Evolutionary conservation across 1,284 basidiomycete genomes (phyloP).

Genomic region (Retiboletus fuscus): DNA sequence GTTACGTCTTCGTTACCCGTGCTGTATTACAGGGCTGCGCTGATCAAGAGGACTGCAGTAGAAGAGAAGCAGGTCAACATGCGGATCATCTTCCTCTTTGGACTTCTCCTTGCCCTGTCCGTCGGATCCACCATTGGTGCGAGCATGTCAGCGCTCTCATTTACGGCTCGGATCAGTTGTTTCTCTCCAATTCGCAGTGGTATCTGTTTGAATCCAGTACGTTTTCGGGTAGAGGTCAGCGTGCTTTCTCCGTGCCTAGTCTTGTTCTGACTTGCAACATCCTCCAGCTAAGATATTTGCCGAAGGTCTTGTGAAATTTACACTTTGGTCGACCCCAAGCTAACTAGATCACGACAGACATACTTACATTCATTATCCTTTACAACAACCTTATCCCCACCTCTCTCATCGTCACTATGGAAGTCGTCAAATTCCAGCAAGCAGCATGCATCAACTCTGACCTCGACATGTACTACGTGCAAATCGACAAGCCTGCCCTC

Average conservation of each 20-base stretch:
- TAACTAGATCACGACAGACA: constrained; percentile 65
- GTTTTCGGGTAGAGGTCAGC: constrained; percentile 70
- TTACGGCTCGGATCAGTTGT: constrained; percentile 65
- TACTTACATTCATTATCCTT: constrained; percentile 97
- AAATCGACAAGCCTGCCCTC: constrained; percentile 94
- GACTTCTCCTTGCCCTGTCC: constrained; percentile 87
- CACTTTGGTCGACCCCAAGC: neutral
- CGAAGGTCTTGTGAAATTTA: constrained; percentile 65
- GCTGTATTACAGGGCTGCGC: constrained; percentile 76
- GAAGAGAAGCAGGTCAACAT: constrained; percentile 95
- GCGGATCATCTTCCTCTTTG: constrained; percentile 97
- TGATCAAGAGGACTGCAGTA: constrained; percentile 96
- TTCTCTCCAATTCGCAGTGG: constrained; percentile 87
- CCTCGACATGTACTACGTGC: constrained; percentile 95
- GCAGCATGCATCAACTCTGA: constrained; percentile 97
- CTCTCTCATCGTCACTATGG: constrained; percentile 99
- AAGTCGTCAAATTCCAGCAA: constrained; percentile 99
- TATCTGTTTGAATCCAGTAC: constrained; percentile 75
- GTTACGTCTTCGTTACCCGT: neutral
- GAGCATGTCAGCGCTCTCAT: neutral
- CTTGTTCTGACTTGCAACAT: constrained; percentile 13
- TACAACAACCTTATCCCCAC: constrained; percentile 99
- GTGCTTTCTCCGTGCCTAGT: neutral
- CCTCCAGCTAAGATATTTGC: constrained; percentile 77
- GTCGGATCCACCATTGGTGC: constrained; percentile 90